Base-by-base conservation (phyloP, 768 basidiomycete species). In the Cystobasidium ongulense region DNA sequence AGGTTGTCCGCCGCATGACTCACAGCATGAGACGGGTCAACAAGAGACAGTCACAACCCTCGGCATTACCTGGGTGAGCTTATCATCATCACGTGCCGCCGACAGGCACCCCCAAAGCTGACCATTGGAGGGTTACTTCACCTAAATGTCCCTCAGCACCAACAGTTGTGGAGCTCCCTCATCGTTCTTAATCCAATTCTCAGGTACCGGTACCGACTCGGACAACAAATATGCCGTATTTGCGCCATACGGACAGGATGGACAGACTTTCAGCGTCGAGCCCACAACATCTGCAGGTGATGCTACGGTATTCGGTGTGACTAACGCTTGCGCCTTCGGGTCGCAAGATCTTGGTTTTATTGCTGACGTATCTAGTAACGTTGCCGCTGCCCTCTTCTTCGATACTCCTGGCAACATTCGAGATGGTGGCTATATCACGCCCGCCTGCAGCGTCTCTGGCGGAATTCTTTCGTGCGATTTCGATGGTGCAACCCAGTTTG, bases 1-100 rank as follows among this genome's bases (percentile, higher is more conserved):
- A 67, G 46, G 65, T 67, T 29, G 65, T 67, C 29, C 65, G 65
- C 21, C 41, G 65, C 41, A 39, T 46, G 65, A 31, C 65, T 18
- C 65, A 67, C 35, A 53, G 46, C 65, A 41, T 39, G 41, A 59
- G 57, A 29, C 57, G 57, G 25, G 57, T 59, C 57, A 59, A 59
- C 57, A 59, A 59, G 57, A 59, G 57, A 59, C 57, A 59, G 57
- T 59, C 57, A 59, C 57, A 59, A 35, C 57, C 57, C 4, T 59
- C 57, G 17, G 57, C 29, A 27, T 29, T 35, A 35, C 57, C 57
- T 29, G 33, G 57, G 57, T 59, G 57, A 29, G 57, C 33, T 29
- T 15, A 15, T 59, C 15, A 7, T 59, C 15, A 23, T 59, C 57
- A 59, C 57, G 57, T 59, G 57, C 8, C 8, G 8, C 27, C 29